These are phyloP conservation scores for Cyberlindnera japonica DNA, from an alignment of 805 yeast species.

Conservation along the genomic window DNA sequence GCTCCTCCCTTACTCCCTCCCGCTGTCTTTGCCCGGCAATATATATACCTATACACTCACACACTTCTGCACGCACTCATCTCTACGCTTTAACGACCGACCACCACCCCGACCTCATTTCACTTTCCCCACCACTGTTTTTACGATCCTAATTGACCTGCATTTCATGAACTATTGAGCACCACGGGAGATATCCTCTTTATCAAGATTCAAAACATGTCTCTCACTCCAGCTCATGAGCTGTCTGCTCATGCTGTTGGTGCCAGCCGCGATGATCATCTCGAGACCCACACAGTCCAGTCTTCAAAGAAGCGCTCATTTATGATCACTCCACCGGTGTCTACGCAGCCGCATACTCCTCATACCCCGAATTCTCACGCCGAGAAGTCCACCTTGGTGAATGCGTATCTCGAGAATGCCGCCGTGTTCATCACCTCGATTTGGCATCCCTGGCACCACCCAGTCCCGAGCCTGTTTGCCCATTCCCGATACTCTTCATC, in stretches of 20 bases:
- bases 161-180: background rate
- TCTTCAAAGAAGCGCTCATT: constrained; percentile 15
- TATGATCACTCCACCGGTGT: constrained; percentile 18
- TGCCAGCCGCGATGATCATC: no score
- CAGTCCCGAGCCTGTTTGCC: background rate
- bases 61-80: background rate
- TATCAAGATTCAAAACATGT: background rate
- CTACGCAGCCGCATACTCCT: constrained; percentile 1
- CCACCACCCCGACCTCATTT: no score
- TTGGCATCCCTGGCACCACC: constrained; percentile 14
- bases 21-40: background rate
- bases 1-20: background rate
- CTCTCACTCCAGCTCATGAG: background rate
- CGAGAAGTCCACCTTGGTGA: constrained; percentile 7
- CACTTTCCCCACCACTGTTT: background rate
- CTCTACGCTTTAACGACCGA: background rate
- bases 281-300: constrained; percentile 8
- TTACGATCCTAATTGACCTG: background rate
- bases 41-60: no score
- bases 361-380: constrained; percentile 1
- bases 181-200: background rate
- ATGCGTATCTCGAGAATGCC: constrained; percentile 15
- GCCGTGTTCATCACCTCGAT: constrained; percentile 17
- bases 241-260: background rate
- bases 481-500: background rate